phyloP scores from a whole-genome alignment of 1,284 basidiomycete species.

The Pascua sp. region DNA sequence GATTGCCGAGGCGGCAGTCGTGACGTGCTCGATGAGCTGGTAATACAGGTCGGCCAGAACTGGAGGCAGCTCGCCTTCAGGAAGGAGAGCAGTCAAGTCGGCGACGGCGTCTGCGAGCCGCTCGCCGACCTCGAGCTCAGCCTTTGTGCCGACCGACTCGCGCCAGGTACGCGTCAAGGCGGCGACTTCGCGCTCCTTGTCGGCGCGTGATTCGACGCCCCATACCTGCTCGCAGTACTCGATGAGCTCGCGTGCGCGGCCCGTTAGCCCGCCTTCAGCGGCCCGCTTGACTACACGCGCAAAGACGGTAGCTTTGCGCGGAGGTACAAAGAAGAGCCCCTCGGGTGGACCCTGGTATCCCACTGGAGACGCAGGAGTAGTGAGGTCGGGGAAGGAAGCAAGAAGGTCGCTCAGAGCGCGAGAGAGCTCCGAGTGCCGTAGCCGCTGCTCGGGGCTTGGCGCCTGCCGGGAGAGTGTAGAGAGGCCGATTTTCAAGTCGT shows the following conservation, averaged over 20 bases:
- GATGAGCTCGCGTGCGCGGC: conserved; percentile 34
- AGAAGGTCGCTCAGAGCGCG: conserved; percentile 22
- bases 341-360: background rate
- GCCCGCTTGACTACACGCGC: conserved; percentile 23
- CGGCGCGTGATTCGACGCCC: conserved; percentile 33
- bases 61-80: conserved; percentile 18
- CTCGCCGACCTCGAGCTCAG: conserved; percentile 22
- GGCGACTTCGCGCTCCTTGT: conserved; percentile 39
- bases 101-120: conserved; percentile 19
- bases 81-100: conserved; percentile 21
- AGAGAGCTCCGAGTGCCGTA: conserved; percentile 24
- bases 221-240: conserved; percentile 43
- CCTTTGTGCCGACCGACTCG: conserved; percentile 23
- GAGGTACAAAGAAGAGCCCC: conserved; percentile 33
- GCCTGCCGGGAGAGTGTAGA: conserved; percentile 19
- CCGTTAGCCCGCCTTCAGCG: conserved; percentile 18
- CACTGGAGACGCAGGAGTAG: conserved; percentile 14
- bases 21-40: conserved; percentile 22
- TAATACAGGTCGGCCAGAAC: conserved; percentile 25
- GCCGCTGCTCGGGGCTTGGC: conserved; percentile 21
- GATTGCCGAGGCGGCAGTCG: conserved; percentile 22
- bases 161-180: conserved; percentile 31
- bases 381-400: conserved; percentile 31
- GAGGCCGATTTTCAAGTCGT: conserved; percentile 37
- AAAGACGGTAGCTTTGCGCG: conserved; percentile 31